Evolutionary conservation across 257 asterid species (phyloP).

Genomic region (Penstemon newberryi): DNA sequence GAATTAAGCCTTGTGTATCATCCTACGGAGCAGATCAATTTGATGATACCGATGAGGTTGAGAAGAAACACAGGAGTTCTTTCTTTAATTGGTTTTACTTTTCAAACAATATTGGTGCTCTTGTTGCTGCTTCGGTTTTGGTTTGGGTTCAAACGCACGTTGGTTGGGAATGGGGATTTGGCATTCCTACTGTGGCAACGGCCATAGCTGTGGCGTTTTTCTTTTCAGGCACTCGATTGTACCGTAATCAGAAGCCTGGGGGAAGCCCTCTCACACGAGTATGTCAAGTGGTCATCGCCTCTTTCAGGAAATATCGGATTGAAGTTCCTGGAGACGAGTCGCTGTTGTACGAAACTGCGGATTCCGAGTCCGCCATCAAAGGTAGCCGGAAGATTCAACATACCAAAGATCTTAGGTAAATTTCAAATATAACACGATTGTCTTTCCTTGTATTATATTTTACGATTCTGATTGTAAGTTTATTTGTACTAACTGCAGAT

Average conservation of each 20-base stretch:
- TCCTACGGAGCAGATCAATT: constrained; percentile 71
- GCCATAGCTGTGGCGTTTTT: constrained; percentile 55
- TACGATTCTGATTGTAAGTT: background rate
- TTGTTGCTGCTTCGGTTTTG: constrained; percentile 55
- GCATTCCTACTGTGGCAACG: constrained; percentile 64
- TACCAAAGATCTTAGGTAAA: constrained; percentile 41
- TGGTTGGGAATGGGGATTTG: constrained; percentile 77
- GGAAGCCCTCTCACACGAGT: constrained; percentile 72
- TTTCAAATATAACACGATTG: background rate
- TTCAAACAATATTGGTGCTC: constrained; percentile 64
- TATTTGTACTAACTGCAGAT: constrained; percentile 34
- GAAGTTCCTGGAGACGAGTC: constrained; percentile 49
- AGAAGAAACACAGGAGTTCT: constrained; percentile 57
- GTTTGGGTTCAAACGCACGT: constrained; percentile 55
- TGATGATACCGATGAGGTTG: constrained; percentile 57
- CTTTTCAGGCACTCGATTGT: constrained; percentile 70
- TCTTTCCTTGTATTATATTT: background rate
- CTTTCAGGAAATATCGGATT: constrained; percentile 42
- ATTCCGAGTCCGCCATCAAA: constrained; percentile 46
- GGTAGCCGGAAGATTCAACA: constrained; percentile 67
- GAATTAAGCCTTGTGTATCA: constrained; percentile 76
- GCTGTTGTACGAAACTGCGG: constrained; percentile 44
- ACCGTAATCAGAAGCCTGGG: constrained; percentile 67
- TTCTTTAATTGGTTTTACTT: constrained; percentile 76
- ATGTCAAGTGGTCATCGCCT: constrained; percentile 58